Base-by-base conservation (phyloP, 2,329 filamentous ascomycete genomes). In the Thelonectria rubi region DNA sequence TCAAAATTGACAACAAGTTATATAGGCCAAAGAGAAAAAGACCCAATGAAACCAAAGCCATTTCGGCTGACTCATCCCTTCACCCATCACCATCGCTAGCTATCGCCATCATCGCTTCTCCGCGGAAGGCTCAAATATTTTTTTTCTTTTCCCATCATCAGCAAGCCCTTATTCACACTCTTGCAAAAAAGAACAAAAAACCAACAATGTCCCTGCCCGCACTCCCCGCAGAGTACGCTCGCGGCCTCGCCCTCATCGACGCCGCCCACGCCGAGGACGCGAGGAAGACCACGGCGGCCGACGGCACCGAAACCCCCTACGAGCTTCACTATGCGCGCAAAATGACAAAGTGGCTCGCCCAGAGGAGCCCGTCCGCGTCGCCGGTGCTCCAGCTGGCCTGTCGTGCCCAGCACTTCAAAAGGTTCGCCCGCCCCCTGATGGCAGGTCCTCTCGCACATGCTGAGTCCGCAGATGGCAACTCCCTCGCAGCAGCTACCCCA, bases 291-390 rank as follows among this genome's bases (percentile, higher is more conserved):
- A 76, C 81, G 52, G 80, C 78, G 15, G 74, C 80, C 26, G 72
- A 79, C 58, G 77, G 81, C 55, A 77, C 74, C 62, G 69, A 75
- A 6, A 70, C 88, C 1, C 90, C 92, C 1, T 93, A 92, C 77
- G 93, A 96, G 77, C 87, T 94, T 1, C 88, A 93, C 79, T 96
- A 96, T 74, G 91, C 92, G 7, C 83, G 84, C 52, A 88, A 92
- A 76, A 94, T 94, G 90, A 92, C 90, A 52, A 78, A 80, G 32
- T 95, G 91, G 83, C 88, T 97, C 32, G 74, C 80, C 9, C 78
- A 83, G 15, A 86, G 88, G 64, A 77, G 78, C 9, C 87, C 91
- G 0, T 68, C 81, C 26, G 88, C 92, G 1, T 87, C 89, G 2
- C 88, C 89, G 1, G 77, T 86, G 21, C 82, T 97, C 55, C 87